Base-by-base conservation (phyloP, 2,329 filamentous ascomycete species). In the Plectosphaerella plurivora region DNA sequence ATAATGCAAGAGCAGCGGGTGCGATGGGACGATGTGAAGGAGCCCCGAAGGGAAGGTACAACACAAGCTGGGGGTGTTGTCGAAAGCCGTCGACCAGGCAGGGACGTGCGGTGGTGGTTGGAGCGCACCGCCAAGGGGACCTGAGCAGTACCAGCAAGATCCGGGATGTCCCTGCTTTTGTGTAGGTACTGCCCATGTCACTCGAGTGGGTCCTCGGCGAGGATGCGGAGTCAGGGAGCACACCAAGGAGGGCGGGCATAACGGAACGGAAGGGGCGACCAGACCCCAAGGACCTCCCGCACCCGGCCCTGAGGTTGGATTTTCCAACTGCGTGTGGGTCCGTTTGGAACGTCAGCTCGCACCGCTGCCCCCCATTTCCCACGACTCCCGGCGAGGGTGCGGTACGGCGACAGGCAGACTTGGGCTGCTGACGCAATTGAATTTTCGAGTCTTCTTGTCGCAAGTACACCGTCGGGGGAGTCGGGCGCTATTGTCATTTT, bases 321-420 rank as follows among this genome's bases (percentile, higher is more conserved):
- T 56, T 56, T 57, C 54, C 54, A 49, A 57, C 55, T 56, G 51
- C 55, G 54, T 54, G 55, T 57, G 55, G 55, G 55, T 56, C 55
- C 50, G 14, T 39, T 47, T 45, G 53, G 55, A 49, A 57, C 55
- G 49, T 57, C 55, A 57, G 41, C 14, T 50, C 42, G 39, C 45
- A 47, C 24, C 33, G 24, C 24, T 47, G 45, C 45, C 45, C 33
- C 45, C 33, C 45, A 36, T 47, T 47, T 47, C 33, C 45, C 24
- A 47, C 24, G 45, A 47, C 41, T 18, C 41, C 41, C 41, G 41
- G 11, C 41, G 8, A 41, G 37, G 11, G 18, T 16, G 15, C 37
- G 37, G 8, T 15, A 16, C 37, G n/a, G 18, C 37, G 18, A 41
- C 5, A 16, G n/a, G n/a, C 37, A 16, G 11, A 12, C 35, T 7